Conservation (phyloP, 331 rosid genomes). For the Telfairia occidentalis region DNA sequence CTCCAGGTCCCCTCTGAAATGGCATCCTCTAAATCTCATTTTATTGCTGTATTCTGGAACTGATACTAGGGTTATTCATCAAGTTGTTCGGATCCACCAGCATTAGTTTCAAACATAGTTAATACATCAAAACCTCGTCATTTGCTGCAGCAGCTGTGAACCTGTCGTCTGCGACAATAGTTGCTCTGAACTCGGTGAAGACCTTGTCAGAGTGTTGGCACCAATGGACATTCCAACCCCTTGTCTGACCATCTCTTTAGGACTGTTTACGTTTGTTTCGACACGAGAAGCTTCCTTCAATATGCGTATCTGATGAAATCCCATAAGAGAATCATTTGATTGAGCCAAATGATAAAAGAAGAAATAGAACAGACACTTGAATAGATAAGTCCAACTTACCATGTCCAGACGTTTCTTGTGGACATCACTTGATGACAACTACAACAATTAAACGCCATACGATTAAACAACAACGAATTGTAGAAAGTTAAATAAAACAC, state of each 20-base stretch:
- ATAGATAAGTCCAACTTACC: conserved; percentile 37
- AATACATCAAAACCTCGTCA: conserved; percentile 45
- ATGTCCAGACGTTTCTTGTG: conserved; percentile 78
- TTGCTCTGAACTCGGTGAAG: conserved; percentile 67
- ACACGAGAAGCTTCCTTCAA: conserved; percentile 55
- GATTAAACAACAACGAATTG: conserved; percentile 5
- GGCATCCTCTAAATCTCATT: background rate
- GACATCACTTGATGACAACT: conserved; percentile 47
- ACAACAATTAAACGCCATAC: conserved; percentile 26
- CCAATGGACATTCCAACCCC: conserved; percentile 51
- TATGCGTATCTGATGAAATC: conserved; percentile 54
- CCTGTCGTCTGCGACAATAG: conserved; percentile 59
- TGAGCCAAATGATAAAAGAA: conserved; percentile 13
- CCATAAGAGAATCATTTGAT: background rate
- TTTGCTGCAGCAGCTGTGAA: conserved; percentile 75
- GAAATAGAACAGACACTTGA: conserved; percentile 14
- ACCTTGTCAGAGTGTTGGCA: conserved; percentile 44
- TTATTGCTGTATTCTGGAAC: conserved; percentile 2
- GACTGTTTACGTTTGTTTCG: conserved; percentile 33
- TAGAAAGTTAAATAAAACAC: background rate
- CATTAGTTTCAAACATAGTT: conserved; percentile 2
- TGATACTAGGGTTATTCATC: conserved; percentile 29
- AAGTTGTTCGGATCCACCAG: conserved; percentile 7
- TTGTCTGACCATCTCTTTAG: conserved; percentile 53
- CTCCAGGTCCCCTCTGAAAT: background rate